phyloP scores from a whole-genome alignment of 306 rosid genomes.

The Vachellia collinsii region DNA sequence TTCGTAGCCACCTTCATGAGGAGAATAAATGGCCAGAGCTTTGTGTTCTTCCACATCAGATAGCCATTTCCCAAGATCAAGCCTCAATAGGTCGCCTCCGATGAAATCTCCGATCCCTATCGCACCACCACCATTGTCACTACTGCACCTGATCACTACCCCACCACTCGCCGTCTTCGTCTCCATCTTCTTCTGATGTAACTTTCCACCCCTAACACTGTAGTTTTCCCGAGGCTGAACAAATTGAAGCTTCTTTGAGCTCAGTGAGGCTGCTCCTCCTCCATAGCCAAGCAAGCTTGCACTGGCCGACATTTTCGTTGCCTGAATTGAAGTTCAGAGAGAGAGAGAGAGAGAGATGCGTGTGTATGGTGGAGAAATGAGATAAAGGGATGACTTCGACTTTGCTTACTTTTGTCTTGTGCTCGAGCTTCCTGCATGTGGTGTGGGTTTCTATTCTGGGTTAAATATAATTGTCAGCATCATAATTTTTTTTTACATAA shows the following conservation, averaged over 20 bases:
- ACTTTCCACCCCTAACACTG: background rate
- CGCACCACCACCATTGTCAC: slow-evolving; percentile 29
- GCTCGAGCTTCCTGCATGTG: slow-evolving; percentile 8
- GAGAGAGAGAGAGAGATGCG: background rate
- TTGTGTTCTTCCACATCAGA: slow-evolving; percentile 93
- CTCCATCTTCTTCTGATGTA: background rate
- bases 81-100: slow-evolving; percentile 79
- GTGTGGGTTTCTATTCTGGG: too few relatives aligned
- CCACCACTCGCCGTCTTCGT: background rate
- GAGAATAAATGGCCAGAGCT: slow-evolving; percentile 87
- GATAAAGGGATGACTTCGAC: slow-evolving; percentile 52
- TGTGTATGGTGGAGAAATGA: slow-evolving; percentile 73
- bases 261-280: slow-evolving; percentile 43
- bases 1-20: slow-evolving; percentile 96
- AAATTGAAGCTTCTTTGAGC: slow-evolving; percentile 23
- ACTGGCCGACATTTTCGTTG: slow-evolving; percentile 51
- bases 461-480: too few relatives aligned
- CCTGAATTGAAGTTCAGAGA: background rate
- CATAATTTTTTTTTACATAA: too few relatives aligned
- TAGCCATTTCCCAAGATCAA: slow-evolving; percentile 82
- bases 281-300: slow-evolving; percentile 57
- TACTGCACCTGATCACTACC: slow-evolving; percentile 50
- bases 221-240: background rate
- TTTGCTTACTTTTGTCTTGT: slow-evolving; percentile 26
- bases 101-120: slow-evolving; percentile 71